These are phyloP conservation scores for Kodamaea neixiangensis DNA, from an alignment of 805 yeast genomes.

Conservation along the genomic window DNA sequence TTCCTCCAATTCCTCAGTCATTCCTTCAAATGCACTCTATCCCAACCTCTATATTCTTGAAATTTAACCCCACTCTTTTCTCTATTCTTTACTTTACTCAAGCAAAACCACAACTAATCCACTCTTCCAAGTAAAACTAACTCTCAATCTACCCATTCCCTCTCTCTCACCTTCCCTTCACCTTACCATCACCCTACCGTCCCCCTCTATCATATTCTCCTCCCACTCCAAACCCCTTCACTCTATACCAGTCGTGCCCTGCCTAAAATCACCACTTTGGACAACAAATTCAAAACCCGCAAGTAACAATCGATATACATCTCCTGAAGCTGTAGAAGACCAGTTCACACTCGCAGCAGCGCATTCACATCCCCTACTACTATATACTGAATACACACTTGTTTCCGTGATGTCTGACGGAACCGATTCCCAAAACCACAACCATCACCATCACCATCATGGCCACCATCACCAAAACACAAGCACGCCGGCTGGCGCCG, in stretches of 20 bases:
- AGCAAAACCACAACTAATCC: too few species aligned
- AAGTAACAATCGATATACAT: neutral
- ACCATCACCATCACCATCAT: conserved; percentile 24
- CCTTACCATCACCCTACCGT: neutral
- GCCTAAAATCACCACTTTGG: neutral
- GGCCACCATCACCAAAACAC: conserved; percentile 19
- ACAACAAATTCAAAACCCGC: conserved; percentile 5
- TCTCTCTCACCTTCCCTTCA: too few species aligned
- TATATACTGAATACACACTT: neutral
- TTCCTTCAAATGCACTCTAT: too few species aligned
- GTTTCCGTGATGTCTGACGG: conserved; percentile 13
- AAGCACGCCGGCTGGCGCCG: neutral
- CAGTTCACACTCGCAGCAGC: neutral
- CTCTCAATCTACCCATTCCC: too few species aligned
- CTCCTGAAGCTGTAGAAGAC: neutral
- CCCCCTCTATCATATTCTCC: neutral
- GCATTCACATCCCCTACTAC: neutral
- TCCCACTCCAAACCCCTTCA: too few species aligned
- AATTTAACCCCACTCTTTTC: neutral
- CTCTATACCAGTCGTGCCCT: neutral
- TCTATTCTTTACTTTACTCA: neutral
- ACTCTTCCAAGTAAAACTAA: too few species aligned
- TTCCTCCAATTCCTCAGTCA: too few species aligned
- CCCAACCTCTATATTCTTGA: too few species aligned
- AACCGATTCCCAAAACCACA: neutral